Evolutionary conservation across 352 stramenopile genomes (phyloP), one percentile per base, ranked within the genome.

Genomic region (Phytopythium ostracodes): DNA sequence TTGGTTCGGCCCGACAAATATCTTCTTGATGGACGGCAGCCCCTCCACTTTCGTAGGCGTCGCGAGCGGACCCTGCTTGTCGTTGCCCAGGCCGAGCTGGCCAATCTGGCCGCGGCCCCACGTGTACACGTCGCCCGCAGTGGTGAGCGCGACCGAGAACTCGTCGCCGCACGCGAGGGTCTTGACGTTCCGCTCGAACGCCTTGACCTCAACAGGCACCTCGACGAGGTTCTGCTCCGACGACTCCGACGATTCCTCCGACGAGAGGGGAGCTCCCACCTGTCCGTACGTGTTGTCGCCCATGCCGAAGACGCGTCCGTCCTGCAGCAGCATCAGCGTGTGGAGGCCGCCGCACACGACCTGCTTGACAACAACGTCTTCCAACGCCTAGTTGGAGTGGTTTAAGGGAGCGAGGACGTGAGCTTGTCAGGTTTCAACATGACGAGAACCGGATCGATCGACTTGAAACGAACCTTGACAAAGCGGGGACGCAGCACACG

Each of bases 271-370:
- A 2, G 84, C 71, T 14, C 77, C 81, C 42, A 94, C 59, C 43
- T 94, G 85, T 11, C 85, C 82, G 47, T 76, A 80, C 67, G 82
- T 71, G 51, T 94, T 94, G 68, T 89, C 83, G 27, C 85, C 85
- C 71, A 91, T 88, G 7, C 71, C 81, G 57, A 91, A 72, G 11
- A 94, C 59, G 18, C 71, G 77, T 4, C 78, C 77, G 44, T 91
- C 81, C 20, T 75, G 63, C 7, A 91, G 62, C 24, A 91, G 72
- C 24, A 92, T 60, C 29, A 94, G 75, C 35, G 85, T 91, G 63
- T 92, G 82, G 55, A 88, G 72, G 12, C 72, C 79, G 40, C 85
- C 85, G 29, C 85, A 94, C 9, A 75, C 72, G 33, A 94, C 79
- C 43, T 84, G 71, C 24, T 65, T 75, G 8, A 92, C 80, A 0